Conservation (phyloP, 169 alveolate genomes). For the Perkinsus olseni region DNA sequence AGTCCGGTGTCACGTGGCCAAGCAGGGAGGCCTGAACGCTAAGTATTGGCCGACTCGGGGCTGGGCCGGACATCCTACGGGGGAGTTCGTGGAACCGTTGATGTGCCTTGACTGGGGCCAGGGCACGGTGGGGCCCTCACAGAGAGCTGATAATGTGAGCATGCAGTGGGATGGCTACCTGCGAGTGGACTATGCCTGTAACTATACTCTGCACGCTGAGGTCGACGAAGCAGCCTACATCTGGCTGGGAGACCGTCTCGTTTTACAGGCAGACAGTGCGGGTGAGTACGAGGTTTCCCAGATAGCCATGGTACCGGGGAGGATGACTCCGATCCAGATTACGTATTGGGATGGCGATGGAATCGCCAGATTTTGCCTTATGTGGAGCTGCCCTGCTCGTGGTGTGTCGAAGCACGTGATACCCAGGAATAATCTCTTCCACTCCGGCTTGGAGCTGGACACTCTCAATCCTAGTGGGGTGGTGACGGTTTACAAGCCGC, state of each 20-base stretch:
- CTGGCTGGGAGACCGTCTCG: conserved; percentile 27
- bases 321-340: conserved; percentile 24
- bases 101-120: conserved; percentile 31
- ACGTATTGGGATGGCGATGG: conserved; percentile 29
- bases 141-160: conserved; percentile 21
- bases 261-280: conserved; percentile 14
- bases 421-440: conserved; percentile 14
- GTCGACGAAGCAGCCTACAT: conserved; percentile 29
- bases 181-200: conserved; percentile 14
- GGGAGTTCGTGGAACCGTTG: conserved; percentile 10
- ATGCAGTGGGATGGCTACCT: conserved; percentile 24
- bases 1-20: conserved; percentile 14
- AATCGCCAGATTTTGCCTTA: conserved; percentile 17
- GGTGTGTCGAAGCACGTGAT: conserved; percentile 11
- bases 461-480: conserved; percentile 3
- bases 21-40: conserved; percentile 31
- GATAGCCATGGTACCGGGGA: conserved; percentile 8
- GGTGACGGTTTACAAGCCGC: conserved; percentile 24
- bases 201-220: conserved; percentile 26
- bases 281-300: conserved; percentile 20
- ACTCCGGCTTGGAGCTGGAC: conserved; percentile 15
- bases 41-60: conserved; percentile 29
- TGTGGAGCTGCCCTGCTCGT: conserved; percentile 14
- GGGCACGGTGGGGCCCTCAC: conserved; percentile 25
- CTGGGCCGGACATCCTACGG: conserved; percentile 24